Conservation (phyloP, 2,329 filamentous ascomycete species). For the Cytospora piceae region DNA sequence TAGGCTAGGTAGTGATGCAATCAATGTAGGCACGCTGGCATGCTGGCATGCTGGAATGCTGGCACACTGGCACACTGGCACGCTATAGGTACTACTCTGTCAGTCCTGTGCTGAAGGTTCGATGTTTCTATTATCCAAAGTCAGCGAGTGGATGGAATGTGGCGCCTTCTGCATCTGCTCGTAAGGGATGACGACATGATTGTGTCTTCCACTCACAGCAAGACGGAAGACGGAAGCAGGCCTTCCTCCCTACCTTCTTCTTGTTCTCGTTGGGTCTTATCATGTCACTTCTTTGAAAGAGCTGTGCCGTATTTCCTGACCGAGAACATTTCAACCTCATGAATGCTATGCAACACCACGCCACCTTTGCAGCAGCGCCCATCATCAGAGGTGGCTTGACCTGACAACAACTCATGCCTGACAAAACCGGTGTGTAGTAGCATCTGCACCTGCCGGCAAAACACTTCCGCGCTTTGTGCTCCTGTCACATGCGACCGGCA, state of each 20-base stretch:
- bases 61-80: background rate
- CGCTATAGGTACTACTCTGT: no score
- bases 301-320: background rate
- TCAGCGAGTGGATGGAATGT: background rate
- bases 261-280: background rate
- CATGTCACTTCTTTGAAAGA: background rate
- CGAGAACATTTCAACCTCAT: background rate
- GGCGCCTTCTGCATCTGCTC: background rate
- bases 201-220: no score
- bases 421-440: background rate
- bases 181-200: background rate
- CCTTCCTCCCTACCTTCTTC: background rate
- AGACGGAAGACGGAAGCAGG: background rate
- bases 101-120: background rate
- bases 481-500: background rate
- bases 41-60: no score
- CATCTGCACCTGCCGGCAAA: background rate
- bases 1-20: background rate
- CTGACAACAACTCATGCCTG: background rate
- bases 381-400: background rate
- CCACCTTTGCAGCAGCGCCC: background rate
- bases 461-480: background rate
- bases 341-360: background rate
- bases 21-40: background rate
- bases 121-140: background rate